Evolutionary conservation across 2,329 filamentous ascomycete species (phyloP), one percentile per base, ranked within the genome.

Genomic region (Elsinoe ampelina): DNA sequence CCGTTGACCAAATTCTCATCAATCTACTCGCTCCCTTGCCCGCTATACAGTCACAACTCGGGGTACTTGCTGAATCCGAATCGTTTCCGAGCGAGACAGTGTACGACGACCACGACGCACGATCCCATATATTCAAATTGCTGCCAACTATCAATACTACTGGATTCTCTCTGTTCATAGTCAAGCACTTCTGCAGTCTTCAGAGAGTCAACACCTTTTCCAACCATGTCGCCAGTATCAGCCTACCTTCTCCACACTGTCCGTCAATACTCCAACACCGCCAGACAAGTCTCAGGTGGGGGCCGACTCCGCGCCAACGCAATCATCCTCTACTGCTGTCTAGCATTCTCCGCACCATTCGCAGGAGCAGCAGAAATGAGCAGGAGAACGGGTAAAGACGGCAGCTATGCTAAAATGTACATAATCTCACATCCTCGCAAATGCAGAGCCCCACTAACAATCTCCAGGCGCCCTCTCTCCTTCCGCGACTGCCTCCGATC

Each of bases 401-500:
- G 62, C 41, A 64, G 65, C 43, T 65, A 66, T 57, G 63, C 65
- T 11, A 66, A 65, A 2, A 63, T 67, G 67, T 68, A 55, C 61
- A 66, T 62, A 13, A 32, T 10, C 15, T 39, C 15, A 39, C 38
- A 22, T 11, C 34, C 13, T 2, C 15, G 3, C 13, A 12, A 4
- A 32, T 15, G 45, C 15, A 19, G 12, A 22, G 15, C 17, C 30
- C 26, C 30, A 56, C 43, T 56, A 34, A 50, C n/a, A 11, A 30
- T 19, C 8, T 20, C 8, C 45, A 69, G 67, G 58, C 64, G 67
- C 32, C 66, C 66, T 26, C 58, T 70, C 34, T 68, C 66, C 61
- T 70, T 69, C 59, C 63, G 68, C 19, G 67, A 70, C 45, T 69
- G 68, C 58, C 60, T 70, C 34, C 67, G 65, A 19, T 61, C 65